Evolutionary conservation across 2,329 filamentous ascomycete species (phyloP).

Genomic region (Penicillium sp.): DNA sequence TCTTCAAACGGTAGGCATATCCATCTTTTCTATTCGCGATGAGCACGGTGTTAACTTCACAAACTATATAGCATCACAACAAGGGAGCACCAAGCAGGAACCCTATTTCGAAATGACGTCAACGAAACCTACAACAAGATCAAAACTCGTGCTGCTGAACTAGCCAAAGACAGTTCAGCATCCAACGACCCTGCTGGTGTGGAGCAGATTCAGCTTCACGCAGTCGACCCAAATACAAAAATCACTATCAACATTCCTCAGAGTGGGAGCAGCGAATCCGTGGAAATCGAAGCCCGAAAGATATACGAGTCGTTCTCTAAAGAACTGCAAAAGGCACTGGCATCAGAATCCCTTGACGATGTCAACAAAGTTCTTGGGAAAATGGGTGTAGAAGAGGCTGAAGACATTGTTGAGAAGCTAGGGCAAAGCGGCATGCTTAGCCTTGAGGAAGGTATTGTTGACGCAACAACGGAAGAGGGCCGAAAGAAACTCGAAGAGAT

Average conservation of each 20-base stretch:
- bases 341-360: constrained; percentile 86
- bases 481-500: constrained; percentile 77
- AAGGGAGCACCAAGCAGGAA: constrained; percentile 84
- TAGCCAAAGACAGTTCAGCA: constrained; percentile 64
- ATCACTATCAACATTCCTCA: constrained; percentile 87
- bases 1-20: constrained; percentile 77
- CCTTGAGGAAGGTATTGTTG: constrained; percentile 90
- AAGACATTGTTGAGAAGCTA: constrained; percentile 80
- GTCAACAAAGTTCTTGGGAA: constrained; percentile 86
- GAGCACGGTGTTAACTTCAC: constrained; percentile 17
- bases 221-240: constrained; percentile 88
- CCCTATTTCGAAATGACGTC: constrained; percentile 91
- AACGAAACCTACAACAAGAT: constrained; percentile 86
- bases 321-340: constrained; percentile 79
- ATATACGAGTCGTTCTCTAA: constrained; percentile 85
- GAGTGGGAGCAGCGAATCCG: constrained; percentile 67
- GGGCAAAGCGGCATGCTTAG: constrained; percentile 87
- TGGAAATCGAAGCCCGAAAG: constrained; percentile 65
- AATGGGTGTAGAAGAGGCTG: constrained; percentile 87
- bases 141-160: constrained; percentile 74
- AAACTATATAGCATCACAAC: constrained; percentile 69
- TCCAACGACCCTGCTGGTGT: constrained; percentile 66
- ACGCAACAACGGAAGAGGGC: constrained; percentile 89
- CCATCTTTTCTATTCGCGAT: neutral
- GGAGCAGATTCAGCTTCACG: constrained; percentile 97